Percentiles rank a stretch among this genome's conserved stretches.
phyloP scores from a whole-genome alignment of 805 yeast genomes.

The Metschnikowia amazonensis region DNA sequence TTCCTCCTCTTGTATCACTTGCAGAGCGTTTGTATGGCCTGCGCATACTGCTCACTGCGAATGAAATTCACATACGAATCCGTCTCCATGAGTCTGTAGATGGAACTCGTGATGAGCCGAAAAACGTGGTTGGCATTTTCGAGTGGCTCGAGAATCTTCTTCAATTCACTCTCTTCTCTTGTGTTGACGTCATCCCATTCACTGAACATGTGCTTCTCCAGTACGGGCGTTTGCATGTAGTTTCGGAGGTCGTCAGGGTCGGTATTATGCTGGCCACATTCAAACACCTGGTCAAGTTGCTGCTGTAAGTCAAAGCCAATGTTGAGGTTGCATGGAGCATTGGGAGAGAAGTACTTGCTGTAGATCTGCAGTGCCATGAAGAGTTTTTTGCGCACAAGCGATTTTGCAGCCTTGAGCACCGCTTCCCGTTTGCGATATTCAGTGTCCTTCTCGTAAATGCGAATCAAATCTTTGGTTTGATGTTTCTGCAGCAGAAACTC shows the following conservation, averaged over 20 bases:
- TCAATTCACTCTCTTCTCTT: constrained; percentile 2
- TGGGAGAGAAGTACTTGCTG: constrained; percentile 58
- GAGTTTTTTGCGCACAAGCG: constrained; percentile 51
- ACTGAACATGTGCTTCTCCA: constrained; percentile 1
- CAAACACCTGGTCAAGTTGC: constrained; percentile 32
- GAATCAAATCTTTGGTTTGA: constrained; percentile 37
- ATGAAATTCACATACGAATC: constrained; percentile 75
- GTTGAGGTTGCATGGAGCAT: constrained; percentile 68
- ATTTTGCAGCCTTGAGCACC: constrained; percentile 13
- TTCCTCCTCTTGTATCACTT: too few relatives aligned
- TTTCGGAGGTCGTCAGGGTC: constrained; percentile 9
- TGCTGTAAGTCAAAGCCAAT: constrained; percentile 53
- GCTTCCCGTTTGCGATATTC: constrained; percentile 14
- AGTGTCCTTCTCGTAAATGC: constrained; percentile 12
- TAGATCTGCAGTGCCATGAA: constrained; percentile 62
- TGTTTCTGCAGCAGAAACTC: constrained; percentile 48
- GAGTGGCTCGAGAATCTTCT: constrained; percentile 8
- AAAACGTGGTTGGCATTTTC: constrained; percentile 30
- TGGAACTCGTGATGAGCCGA: constrained; percentile 45
- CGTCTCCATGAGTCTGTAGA: constrained; percentile 59
- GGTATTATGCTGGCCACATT: neutral
- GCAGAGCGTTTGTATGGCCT: constrained; percentile 14
- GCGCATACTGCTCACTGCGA: constrained; percentile 22
- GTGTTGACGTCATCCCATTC: neutral
- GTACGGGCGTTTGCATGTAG: constrained; percentile 15